Evolutionary conservation across 192 early-diverging fungal species (phyloP), one percentile per base, ranked within the genome.

Genomic region (Piromyces finnis): DNA sequence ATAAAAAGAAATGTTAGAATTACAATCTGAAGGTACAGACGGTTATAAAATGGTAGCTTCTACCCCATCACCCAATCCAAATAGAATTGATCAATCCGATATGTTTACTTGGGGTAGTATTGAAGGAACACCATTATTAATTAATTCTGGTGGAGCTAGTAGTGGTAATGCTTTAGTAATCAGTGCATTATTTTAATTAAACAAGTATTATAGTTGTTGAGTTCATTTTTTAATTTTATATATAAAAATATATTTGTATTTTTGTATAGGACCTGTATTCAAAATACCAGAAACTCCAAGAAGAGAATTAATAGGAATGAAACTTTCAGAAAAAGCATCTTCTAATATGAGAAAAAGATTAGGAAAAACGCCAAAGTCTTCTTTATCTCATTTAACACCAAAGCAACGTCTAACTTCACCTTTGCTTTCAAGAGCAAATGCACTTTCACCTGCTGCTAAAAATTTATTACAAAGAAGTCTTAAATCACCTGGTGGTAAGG

Each of bases 91-190:
- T 51, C 90, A 89, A 26, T 85, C 87, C 30, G 90, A 90, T 28
- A 80, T 94, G 32, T 92, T 95, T 92, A 95, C 94, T 27, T 95
- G 94, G 94, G 94, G 94, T 59, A 88, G 87, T 29, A 93, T 95
- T 79, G 94, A 94, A 77, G 92, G 91, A 17, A 94, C 92, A 11
- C 94, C 94, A 3, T 77, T 94, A 29, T 83, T 94, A 77, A 88
- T 95, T 35, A 87, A 92, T 79, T 78, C 79, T 5, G 84, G 84
- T 28, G 83, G 39, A 29, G 84, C 26, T 1, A 68, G 26, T 68
- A n/a, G 51, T 68, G 51, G 51, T 68, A 68, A 68, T 17, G 30
- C n/a, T n/a, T n/a, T n/a, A n/a, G n/a, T n/a, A n/a, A n/a, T n/a
- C n/a, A n/a, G n/a, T n/a, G n/a, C n/a, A n/a, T n/a, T n/a, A 51